phyloP scores from a whole-genome alignment of 2,329 filamentous ascomycete genomes.

The Xylaria sp. region DNA sequence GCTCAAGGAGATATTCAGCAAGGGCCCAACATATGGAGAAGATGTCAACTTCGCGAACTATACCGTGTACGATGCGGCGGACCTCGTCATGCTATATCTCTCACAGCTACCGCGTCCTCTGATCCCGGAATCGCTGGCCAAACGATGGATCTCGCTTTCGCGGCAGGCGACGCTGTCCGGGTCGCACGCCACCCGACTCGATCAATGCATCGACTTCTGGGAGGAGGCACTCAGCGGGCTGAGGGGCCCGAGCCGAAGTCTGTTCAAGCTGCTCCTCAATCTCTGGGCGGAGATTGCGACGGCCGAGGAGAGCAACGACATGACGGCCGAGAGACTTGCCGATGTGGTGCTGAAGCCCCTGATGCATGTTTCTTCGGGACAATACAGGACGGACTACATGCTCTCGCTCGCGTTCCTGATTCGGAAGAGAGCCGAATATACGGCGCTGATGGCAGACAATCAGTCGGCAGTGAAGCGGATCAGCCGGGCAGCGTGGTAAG shows the following conservation, averaged over 20 bases:
- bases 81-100: conserved; percentile 54
- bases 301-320: conserved; percentile 54
- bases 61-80: conserved; percentile 56
- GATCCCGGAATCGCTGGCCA: conserved; percentile 53
- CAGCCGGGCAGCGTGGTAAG: conserved; percentile 45
- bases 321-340: conserved; percentile 58
- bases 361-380: conserved; percentile 52
- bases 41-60: conserved; percentile 53
- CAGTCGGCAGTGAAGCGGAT: conserved; percentile 44
- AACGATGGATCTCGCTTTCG: conserved; percentile 56
- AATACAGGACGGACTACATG: conserved; percentile 55
- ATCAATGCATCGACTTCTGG: conserved; percentile 60
- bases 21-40: conserved; percentile 53
- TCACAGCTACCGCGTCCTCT: conserved; percentile 55
- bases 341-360: conserved; percentile 54
- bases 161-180: conserved; percentile 53
- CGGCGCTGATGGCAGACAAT: conserved; percentile 51
- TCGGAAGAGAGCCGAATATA: conserved; percentile 56
- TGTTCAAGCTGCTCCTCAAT: conserved; percentile 58
- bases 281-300: conserved; percentile 57
- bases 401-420: conserved; percentile 59
- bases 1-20: conserved; percentile 54
- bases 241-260: conserved; percentile 51
- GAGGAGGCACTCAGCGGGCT: conserved; percentile 57
- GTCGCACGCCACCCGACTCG: conserved; percentile 51